Conservation (phyloP, 441 rosid genomes). For the Croton laevigatus region DNA sequence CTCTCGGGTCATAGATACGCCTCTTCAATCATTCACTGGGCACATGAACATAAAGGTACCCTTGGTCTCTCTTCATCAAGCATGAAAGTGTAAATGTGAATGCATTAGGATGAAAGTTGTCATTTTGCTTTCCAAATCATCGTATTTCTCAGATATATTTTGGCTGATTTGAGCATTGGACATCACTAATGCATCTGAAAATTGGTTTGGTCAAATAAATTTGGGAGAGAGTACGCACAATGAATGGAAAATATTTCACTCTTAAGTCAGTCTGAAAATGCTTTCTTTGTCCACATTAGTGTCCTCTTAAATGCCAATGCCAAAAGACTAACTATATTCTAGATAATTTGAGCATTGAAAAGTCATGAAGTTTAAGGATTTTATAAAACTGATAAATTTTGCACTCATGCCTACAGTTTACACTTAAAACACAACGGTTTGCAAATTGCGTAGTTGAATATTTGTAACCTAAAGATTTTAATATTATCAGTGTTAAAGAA, state of each 20-base stretch:
- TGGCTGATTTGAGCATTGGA: not conserved
- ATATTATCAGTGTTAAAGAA: not conserved
- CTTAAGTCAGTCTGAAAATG: not conserved
- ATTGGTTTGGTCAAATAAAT: not conserved
- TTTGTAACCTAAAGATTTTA: not conserved
- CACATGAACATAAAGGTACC: slow-evolving; percentile 83
- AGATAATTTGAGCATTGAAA: not conserved
- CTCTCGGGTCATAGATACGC: slow-evolving; percentile 66
- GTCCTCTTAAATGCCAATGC: not conserved
- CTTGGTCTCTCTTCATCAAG: slow-evolving; percentile 7
- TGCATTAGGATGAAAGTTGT: not conserved
- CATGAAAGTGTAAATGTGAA: not conserved
- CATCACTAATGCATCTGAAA: not conserved
- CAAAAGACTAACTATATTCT: not conserved
- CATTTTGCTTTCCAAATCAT: not conserved
- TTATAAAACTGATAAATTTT: not conserved
- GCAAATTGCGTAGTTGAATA: not conserved
- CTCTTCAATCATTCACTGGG: slow-evolving; percentile 82
- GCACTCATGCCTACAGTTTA: not conserved
- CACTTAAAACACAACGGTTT: not conserved
- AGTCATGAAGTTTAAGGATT: not conserved
- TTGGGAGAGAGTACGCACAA: not conserved
- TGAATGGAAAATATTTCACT: not conserved
- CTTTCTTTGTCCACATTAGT: not conserved
- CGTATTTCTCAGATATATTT: not conserved